A percentile compares a stretch with the other conserved stretches of the same genome.
Evolutionary conservation across 192 early-diverging fungal genomes (phyloP).

Genomic region (Coemansia sp.): DNA sequence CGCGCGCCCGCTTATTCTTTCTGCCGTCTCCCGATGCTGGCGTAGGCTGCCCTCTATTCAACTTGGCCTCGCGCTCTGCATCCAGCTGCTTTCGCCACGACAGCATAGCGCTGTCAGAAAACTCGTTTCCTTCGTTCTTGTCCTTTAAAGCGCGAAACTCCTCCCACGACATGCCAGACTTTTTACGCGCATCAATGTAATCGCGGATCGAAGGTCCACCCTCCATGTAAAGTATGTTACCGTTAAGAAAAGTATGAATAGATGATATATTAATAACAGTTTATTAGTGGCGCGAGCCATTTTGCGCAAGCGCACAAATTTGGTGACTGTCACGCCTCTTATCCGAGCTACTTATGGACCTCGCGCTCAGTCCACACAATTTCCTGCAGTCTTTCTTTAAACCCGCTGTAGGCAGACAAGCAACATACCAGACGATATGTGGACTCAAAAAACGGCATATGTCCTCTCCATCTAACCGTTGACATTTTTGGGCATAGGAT

Average conservation of each 20-base stretch:
- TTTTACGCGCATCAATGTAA: slow-evolving; percentile 50
- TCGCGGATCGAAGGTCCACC: slow-evolving; percentile 43
- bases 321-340: not conserved
- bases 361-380: not conserved
- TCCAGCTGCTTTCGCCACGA: slow-evolving; percentile 48
- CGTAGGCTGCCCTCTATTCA: slow-evolving; percentile 10
- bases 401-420: not conserved
- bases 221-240: slow-evolving; percentile 1
- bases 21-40: not conserved
- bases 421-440: not conserved
- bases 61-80: slow-evolving; percentile 40
- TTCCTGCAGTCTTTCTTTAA: not conserved
- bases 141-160: slow-evolving; percentile 48
- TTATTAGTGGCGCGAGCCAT: not conserved
- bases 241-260: not conserved
- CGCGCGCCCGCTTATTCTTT: not conserved
- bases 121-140: slow-evolving; percentile 27
- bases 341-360: not conserved
- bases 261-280: not conserved
- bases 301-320: not conserved
- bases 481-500: not conserved
- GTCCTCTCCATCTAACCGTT: not conserved
- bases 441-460: not conserved
- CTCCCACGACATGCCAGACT: slow-evolving; percentile 48
- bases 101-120: slow-evolving; percentile 44